Percentiles rank a stretch among this genome's conserved stretches.
phyloP scores from a whole-genome alignment of 2,329 filamentous ascomycete species.

The Aspergillus hiratsukae region DNA sequence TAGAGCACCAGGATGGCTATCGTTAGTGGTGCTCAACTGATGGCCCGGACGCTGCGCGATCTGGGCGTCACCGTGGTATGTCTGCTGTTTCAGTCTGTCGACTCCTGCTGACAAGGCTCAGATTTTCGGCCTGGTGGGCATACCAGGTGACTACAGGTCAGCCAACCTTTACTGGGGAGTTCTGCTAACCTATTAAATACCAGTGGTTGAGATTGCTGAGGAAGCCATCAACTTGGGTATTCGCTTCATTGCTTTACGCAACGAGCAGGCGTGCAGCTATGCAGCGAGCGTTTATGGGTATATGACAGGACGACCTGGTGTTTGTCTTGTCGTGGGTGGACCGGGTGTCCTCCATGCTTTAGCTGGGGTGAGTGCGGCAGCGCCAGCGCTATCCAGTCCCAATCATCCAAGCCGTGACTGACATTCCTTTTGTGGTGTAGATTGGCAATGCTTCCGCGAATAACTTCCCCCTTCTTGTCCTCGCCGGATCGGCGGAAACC shows the following conservation, averaged over 20 bases:
- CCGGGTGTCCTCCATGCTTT: constrained; percentile 56
- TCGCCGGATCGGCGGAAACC: constrained; percentile 52
- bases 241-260: constrained; percentile 55
- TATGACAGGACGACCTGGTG: constrained; percentile 52
- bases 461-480: constrained; percentile 51
- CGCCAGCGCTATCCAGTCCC: not conserved
- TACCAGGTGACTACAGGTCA: constrained; percentile 29
- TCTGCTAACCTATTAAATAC: too few relatives aligned
- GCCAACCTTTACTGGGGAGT: too few relatives aligned
- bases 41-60: constrained; percentile 46
- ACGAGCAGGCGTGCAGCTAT: constrained; percentile 57
- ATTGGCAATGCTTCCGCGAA: constrained; percentile 52
- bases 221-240: constrained; percentile 54
- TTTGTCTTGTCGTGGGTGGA: constrained; percentile 57
- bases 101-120: too few relatives aligned
- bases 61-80: constrained; percentile 48
- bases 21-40: constrained; percentile 42
- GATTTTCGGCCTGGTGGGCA: constrained; percentile 53
- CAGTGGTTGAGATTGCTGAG: constrained; percentile 53
- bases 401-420: not conserved
- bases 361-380: constrained; percentile 45
- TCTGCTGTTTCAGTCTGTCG: too few relatives aligned
- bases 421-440: constrained; percentile 16
- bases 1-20: constrained; percentile 16
- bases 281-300: constrained; percentile 57